These are phyloP conservation scores for Ceratobasidium sp. DNA, from an alignment of 1,284 basidiomycete species.

Conservation along the genomic window DNA sequence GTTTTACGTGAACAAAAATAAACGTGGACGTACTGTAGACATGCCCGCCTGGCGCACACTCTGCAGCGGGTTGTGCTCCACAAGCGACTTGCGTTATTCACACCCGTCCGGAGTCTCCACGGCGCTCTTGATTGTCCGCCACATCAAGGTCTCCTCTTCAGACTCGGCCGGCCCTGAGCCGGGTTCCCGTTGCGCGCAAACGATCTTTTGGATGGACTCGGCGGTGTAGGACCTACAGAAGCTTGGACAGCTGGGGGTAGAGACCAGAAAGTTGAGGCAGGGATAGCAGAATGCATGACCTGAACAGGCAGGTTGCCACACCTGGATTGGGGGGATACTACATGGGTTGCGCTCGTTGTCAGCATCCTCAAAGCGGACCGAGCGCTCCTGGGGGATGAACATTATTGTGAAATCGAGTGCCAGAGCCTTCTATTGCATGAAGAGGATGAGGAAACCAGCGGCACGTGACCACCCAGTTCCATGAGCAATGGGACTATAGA, in stretches of 20 bases:
- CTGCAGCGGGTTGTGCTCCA: neutral
- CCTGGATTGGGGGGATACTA: neutral
- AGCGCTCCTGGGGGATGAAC: slow-evolving; percentile 22
- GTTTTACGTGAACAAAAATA: too few relatives aligned
- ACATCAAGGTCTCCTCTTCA: slow-evolving; percentile 12
- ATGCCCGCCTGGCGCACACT: slow-evolving; percentile 2
- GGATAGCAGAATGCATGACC: slow-evolving; percentile 26
- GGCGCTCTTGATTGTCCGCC: slow-evolving; percentile 18
- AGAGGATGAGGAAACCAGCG: too few relatives aligned
- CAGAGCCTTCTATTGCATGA: too few relatives aligned
- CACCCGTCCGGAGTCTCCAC: slow-evolving; percentile 13
- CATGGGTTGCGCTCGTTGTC: slow-evolving; percentile 6
- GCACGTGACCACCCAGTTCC: too few relatives aligned
- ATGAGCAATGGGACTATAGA: too few relatives aligned
- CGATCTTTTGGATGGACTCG: neutral
- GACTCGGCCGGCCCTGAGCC: neutral
- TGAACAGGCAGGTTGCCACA: neutral
- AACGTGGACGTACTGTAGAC: neutral
- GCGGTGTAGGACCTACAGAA: neutral
- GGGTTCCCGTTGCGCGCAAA: slow-evolving; percentile 7
- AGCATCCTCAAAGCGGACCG: slow-evolving; percentile 24
- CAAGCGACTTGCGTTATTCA: slow-evolving; percentile 16
- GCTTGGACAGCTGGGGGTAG: slow-evolving; percentile 24
- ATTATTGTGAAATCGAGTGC: neutral
- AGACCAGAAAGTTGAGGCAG: slow-evolving; percentile 17